Evolutionary conservation across 257 asterid species (phyloP), one percentile per base, ranked within the genome.

Genomic region (Nicotiana attenuata): DNA sequence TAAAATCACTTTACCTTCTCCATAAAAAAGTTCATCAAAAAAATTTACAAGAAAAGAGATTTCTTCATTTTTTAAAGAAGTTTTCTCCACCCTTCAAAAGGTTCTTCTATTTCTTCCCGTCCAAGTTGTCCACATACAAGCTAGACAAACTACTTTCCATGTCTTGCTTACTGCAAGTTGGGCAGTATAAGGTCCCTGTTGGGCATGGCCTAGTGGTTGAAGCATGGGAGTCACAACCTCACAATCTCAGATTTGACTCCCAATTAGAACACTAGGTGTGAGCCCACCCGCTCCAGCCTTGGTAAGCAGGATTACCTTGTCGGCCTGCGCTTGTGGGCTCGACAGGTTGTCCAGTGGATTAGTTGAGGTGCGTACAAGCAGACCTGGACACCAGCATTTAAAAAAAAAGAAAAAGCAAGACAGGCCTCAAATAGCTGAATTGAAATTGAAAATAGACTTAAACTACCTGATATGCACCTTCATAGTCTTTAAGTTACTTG

Each of bases 161-260:
- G 15, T 71, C 78, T 45, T 71, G 78, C 78, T 45, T 71, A 71
- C 20, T 71, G 33, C 59, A 45, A 71, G 6, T 71, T 6, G 33
- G 59, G 20, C 13, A 41, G 78, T 20, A 45, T 71, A 71, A 45
- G 35, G 35, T 20, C 59, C 35, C 24, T 16, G 1, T 69, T 13
- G 78, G 78, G 60, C 59, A 45, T 71, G 78, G 20, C 17, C 38
- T 45, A 28, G 35, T 71, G 60, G 35, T 71, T 71, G 78, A 71
- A 71, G 78, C 60, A 71, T 71, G 59, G 15, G 16, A 71, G 8
- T 71, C 22, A 71, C 13, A 10, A 22, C 60, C 35, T 71, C 14
- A 45, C 22, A 56, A 45, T 71, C 78, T 71, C 35, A 22, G 33
- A 71, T 45, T 45, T 45, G 78, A 71, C 26, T 73, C 41, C 41